Conservation (phyloP, 129 eudicot genomes). For the Flaveria bidentis region DNA sequence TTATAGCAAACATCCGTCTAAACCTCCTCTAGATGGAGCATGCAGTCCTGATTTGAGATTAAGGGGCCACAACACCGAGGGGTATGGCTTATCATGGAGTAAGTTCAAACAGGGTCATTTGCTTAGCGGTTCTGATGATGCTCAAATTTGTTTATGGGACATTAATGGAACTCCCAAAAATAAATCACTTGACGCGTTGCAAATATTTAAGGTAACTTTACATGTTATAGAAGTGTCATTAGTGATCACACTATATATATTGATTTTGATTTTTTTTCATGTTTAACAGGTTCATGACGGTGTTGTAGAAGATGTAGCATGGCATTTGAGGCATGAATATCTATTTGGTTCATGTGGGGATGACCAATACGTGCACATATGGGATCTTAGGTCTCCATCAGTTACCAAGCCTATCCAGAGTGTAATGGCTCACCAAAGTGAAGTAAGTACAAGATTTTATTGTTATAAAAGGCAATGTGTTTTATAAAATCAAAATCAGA, state of each 20-base stretch:
- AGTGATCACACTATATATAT: not conserved
- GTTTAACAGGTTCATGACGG: conserved; percentile 77
- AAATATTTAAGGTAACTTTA: conserved; percentile 67
- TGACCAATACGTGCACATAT: conserved; percentile 82
- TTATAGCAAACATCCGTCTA: conserved; percentile 94
- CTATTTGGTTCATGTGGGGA: conserved; percentile 97
- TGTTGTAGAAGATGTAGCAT: conserved; percentile 98
- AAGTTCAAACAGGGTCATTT: conserved; percentile 86
- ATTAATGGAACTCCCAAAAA: conserved; percentile 80
- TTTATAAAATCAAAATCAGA: not conserved
- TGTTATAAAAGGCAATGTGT: not conserved
- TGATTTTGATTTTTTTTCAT: conserved; percentile 4
- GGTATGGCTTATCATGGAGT: conserved; percentile 97
- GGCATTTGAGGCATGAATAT: conserved; percentile 94
- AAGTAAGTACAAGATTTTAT: conserved; percentile 45
- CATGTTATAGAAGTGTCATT: not conserved
- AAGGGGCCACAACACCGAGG: conserved; percentile 86
- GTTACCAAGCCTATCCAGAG: conserved; percentile 74
- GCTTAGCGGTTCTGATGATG: conserved; percentile 96
- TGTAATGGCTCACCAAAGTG: conserved; percentile 94
- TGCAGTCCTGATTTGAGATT: conserved; percentile 94
- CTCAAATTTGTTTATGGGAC: conserved; percentile 98
- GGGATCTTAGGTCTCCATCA: conserved; percentile 83
- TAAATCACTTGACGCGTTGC: conserved; percentile 79
- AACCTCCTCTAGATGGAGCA: conserved; percentile 82